Percentiles rank a stretch among this genome's conserved stretches.
phyloP scores from a whole-genome alignment of 805 yeast genomes.

The Metschnikowia henanensis region DNA sequence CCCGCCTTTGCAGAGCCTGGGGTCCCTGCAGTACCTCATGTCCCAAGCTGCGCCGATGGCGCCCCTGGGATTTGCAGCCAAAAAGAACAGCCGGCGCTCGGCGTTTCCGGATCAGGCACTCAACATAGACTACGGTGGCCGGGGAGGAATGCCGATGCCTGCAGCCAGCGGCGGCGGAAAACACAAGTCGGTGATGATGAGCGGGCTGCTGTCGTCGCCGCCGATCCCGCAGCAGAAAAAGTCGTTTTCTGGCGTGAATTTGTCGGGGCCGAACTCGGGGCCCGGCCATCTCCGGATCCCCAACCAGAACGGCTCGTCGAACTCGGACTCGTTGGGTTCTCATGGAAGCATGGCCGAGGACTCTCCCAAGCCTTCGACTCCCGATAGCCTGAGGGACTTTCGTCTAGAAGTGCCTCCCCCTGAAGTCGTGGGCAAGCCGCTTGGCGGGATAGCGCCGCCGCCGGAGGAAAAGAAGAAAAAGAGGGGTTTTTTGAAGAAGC shows the following conservation, averaged over 20 bases:
- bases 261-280: constrained; percentile 1
- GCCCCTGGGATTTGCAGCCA: constrained; percentile 18
- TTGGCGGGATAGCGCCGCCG: constrained; percentile 27
- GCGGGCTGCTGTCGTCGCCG: constrained; percentile 17
- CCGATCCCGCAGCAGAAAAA: constrained; percentile 19
- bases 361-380: constrained; percentile 23
- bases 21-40: constrained; percentile 9
- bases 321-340: constrained; percentile 23
- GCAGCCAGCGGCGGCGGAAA: constrained; percentile 13
- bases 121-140: constrained; percentile 44
- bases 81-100: constrained; percentile 37
- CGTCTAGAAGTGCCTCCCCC: constrained; percentile 20
- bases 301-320: constrained; percentile 8
- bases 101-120: constrained; percentile 34
- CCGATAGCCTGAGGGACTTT: constrained; percentile 19
- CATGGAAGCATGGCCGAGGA: constrained; percentile 25
- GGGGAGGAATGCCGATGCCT: constrained; percentile 48
- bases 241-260: constrained; percentile 8
- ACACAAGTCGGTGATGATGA: constrained; percentile 19
- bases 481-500: constrained; percentile 26
- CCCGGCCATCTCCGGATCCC: constrained; percentile 13
- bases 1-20: constrained; percentile 13
- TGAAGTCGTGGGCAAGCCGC: constrained; percentile 27
- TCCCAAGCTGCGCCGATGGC: constrained; percentile 4
- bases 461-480: constrained; percentile 26